phyloP scores from a whole-genome alignment of 75 land plant genomes.

The Cunninghamia lanceolata region DNA sequence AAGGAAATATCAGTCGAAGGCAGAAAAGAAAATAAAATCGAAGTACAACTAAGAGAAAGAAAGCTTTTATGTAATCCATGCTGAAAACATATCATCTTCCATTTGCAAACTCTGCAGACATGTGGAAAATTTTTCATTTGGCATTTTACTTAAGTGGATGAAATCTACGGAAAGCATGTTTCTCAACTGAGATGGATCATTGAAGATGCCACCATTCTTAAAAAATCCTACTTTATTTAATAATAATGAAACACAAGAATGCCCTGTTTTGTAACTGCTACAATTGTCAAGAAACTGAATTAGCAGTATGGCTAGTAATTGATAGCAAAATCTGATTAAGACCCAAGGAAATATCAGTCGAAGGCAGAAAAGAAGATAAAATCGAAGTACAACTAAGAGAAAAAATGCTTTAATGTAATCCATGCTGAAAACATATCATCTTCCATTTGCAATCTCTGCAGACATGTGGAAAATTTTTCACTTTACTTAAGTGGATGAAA shows the following conservation, averaged over 20 bases:
- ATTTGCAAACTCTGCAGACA: background rate
- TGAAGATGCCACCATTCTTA: conserved; percentile 1
- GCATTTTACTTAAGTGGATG: background rate
- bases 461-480: background rate
- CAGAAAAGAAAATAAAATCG: background rate
- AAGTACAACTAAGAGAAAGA: background rate
- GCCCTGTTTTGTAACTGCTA: too few relatives aligned
- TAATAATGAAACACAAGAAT: too few relatives aligned
- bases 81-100: conserved; percentile 1
- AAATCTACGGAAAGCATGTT: background rate
- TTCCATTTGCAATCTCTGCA: background rate
- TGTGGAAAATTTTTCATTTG: background rate
- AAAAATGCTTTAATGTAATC: background rate
- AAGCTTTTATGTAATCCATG: conserved; percentile 3
- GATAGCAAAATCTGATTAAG: background rate
- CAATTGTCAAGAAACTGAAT: too few relatives aligned
- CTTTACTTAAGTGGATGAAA: background rate
- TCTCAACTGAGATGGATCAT: background rate
- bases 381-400: background rate
- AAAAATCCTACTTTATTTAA: too few relatives aligned
- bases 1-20: background rate
- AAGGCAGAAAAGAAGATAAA: background rate
- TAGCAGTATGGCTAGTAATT: background rate
- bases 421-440: conserved; percentile 9
- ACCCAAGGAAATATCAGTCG: background rate